These are phyloP conservation scores for Auricularia auricula-judae DNA, from an alignment of 768 basidiomycete genomes.

Conservation along the genomic window DNA sequence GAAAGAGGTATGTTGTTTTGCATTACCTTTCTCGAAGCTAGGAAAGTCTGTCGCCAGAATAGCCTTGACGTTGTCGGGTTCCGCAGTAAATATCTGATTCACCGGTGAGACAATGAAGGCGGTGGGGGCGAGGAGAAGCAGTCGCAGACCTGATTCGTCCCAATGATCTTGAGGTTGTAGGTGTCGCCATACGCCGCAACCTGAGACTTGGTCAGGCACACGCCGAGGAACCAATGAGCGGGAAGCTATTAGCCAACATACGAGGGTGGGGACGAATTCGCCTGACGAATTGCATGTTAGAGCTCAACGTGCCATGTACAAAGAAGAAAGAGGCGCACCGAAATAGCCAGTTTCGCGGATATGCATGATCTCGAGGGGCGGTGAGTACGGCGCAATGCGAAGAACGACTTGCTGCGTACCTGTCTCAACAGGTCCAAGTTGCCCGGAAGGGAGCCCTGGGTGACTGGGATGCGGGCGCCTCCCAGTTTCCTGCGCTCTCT, in stretches of 20 bases:
- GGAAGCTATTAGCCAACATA: background rate
- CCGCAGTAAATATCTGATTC: slow-evolving; percentile 31
- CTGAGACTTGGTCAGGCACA: background rate
- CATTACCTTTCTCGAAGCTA: slow-evolving; percentile 46
- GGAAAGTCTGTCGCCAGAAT: slow-evolving; percentile 48
- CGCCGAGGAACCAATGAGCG: background rate
- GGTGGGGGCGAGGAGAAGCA: background rate
- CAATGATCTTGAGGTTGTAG: background rate
- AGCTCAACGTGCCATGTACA: no score
- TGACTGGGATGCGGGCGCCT: background rate
- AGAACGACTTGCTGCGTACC: background rate
- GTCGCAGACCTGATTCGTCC: background rate
- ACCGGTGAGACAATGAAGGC: background rate
- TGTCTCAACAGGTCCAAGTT: background rate
- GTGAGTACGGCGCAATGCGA: background rate
- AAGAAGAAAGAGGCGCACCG: no score
- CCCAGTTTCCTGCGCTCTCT: background rate
- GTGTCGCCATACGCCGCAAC: background rate
- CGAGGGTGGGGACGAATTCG: background rate
- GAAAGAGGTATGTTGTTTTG: no score
- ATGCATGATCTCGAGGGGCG: background rate
- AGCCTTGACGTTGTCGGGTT: slow-evolving; percentile 46
- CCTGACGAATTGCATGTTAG: background rate
- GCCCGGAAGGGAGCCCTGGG: background rate
- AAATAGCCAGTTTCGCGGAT: background rate